Percentiles rank a stretch among this genome's conserved stretches.
These are phyloP conservation scores for Bretschneidera sinensis DNA, from an alignment of 345 rosid genomes.

Conservation along the genomic window DNA sequence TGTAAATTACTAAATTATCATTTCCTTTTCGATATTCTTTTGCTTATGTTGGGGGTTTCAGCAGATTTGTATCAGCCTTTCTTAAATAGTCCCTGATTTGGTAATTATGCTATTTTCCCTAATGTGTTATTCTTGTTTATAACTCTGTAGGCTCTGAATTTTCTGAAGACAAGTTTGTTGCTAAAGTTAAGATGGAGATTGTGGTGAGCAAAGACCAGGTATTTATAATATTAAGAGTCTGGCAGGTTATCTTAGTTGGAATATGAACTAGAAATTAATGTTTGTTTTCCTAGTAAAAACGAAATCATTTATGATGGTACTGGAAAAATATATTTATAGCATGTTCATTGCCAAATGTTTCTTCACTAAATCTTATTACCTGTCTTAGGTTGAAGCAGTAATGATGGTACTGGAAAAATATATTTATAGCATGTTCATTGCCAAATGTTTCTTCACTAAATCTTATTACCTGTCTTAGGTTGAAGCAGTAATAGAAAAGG, in stretches of 20 bases:
- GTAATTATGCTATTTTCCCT: not conserved
- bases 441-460: not conserved
- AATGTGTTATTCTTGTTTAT: not conserved
- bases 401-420: too few species aligned
- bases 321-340: not conserved
- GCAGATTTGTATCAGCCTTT: not conserved
- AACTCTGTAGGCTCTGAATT: conserved; percentile 70
- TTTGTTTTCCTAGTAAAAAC: not conserved
- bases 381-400: conserved; percentile 72
- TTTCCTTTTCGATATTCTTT: too few species aligned
- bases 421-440: not conserved
- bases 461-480: conserved; percentile 36
- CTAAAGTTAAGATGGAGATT: conserved; percentile 89
- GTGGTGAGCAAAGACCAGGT: conserved; percentile 85
- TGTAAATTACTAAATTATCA: too few species aligned
- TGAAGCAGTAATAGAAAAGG: conserved; percentile 65
- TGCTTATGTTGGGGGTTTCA: too few species aligned
- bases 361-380: not conserved
- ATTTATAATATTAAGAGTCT: conserved; percentile 7
- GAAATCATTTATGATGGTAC: not conserved
- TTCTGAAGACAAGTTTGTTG: conserved; percentile 80
- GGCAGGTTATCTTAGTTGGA: conserved; percentile 1
- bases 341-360: not conserved
- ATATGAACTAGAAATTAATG: not conserved
- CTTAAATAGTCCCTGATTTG: not conserved